Conservation (phyloP, 345 rosid species). For the Eucalyptus cladocalyx region DNA sequence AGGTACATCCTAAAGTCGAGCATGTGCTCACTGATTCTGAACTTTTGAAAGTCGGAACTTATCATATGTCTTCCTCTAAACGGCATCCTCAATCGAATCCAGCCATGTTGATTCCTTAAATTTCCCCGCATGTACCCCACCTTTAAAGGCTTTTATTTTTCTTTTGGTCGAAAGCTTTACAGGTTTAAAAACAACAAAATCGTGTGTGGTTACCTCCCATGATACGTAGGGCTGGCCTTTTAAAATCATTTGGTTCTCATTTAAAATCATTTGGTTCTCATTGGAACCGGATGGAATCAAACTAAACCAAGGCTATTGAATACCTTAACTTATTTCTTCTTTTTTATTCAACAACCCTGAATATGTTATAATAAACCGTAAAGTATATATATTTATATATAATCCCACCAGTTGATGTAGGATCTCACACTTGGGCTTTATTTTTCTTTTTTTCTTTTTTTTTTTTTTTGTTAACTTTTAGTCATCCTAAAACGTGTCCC, state of each 20-base stretch:
- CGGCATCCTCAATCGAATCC: background rate
- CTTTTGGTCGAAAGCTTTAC: background rate
- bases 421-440: background rate
- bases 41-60: background rate
- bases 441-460: too few relatives aligned
- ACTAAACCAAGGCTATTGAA: too few relatives aligned
- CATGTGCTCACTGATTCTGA: background rate
- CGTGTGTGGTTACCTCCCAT: background rate
- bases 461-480: background rate
- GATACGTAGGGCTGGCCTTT: background rate
- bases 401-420: background rate
- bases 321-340: too few relatives aligned
- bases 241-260: background rate
- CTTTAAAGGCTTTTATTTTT: too few relatives aligned
- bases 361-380: too few relatives aligned
- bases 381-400: too few relatives aligned
- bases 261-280: too few relatives aligned
- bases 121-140: background rate
- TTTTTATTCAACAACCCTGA: too few relatives aligned
- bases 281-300: too few relatives aligned
- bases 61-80: background rate
- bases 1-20: background rate
- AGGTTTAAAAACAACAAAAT: background rate
- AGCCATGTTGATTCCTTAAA: background rate
- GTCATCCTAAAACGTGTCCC: too few relatives aligned